Evolutionary conservation across 2,329 filamentous ascomycete genomes (phyloP).

Genomic region (Aphanoascus verrucosus): DNA sequence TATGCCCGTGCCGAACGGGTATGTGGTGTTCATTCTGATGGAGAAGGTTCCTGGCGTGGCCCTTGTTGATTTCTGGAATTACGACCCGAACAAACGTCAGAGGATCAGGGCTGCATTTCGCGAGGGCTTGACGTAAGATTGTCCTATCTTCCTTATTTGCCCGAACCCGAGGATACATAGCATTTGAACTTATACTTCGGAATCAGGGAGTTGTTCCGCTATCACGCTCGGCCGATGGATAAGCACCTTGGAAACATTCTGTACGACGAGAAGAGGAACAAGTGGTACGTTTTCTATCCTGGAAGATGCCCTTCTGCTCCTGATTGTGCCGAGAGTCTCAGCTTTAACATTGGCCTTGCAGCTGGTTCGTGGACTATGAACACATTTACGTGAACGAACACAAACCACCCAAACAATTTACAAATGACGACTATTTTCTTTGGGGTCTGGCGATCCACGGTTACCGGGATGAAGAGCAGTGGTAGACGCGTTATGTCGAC

Average conservation of each 20-base stretch:
- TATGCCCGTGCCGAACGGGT: constrained; percentile 9
- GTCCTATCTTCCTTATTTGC: too few species aligned
- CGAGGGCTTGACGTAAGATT: background rate
- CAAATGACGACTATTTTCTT: too few species aligned
- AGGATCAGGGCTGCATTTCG: constrained; percentile 9
- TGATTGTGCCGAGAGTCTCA: constrained; percentile 2
- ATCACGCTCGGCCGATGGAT: too few species aligned
- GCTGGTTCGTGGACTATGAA: constrained; percentile 10
- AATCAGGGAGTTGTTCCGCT: too few species aligned
- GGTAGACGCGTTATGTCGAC: too few species aligned
- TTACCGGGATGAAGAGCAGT: too few species aligned
- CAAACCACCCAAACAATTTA: background rate
- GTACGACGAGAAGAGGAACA: background rate
- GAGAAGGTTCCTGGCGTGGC: constrained; percentile 12
- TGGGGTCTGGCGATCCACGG: too few species aligned
- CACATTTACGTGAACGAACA: background rate
- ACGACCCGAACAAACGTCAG: constrained; percentile 1
- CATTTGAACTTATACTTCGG: too few species aligned
- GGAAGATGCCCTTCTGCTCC: background rate
- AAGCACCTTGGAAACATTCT: background rate
- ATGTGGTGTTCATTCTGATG: constrained; percentile 12
- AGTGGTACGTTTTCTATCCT: too few species aligned
- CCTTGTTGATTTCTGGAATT: constrained; percentile 3
- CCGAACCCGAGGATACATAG: background rate
- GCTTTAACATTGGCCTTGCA: background rate